A percentile compares a stretch with the other conserved stretches of the same genome.
phyloP scores from a whole-genome alignment of 2,329 filamentous ascomycete genomes.

The Fusarium sp. region DNA sequence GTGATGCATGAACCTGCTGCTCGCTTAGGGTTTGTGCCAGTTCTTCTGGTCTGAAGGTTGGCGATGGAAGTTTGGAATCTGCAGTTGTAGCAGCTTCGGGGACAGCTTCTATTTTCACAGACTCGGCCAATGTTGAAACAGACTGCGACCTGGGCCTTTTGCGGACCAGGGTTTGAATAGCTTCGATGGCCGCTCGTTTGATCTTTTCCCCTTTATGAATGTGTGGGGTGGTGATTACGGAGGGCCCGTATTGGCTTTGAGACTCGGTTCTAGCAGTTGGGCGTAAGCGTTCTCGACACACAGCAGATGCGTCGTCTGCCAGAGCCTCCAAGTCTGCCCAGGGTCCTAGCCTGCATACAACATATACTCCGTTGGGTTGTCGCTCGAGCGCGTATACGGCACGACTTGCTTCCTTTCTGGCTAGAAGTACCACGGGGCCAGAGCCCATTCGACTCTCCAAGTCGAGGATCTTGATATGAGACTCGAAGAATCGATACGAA shows the following conservation, averaged over 20 bases:
- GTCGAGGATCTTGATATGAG: conserved; percentile 69
- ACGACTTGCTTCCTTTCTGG: conserved; percentile 63
- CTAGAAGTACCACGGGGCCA: conserved; percentile 66
- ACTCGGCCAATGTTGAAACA: conserved; percentile 48
- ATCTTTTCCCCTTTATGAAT: conserved; percentile 61
- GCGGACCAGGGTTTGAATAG: conserved; percentile 68
- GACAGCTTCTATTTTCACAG: conserved; percentile 24
- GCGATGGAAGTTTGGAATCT: conserved; percentile 34
- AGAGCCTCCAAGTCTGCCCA: conserved; percentile 71
- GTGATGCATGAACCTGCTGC: neutral
- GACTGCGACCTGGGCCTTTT: conserved; percentile 58
- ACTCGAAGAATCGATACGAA: conserved; percentile 65
- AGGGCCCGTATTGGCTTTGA: conserved; percentile 27
- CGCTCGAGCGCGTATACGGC: conserved; percentile 71
- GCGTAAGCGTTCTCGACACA: conserved; percentile 44
- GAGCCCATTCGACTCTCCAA: conserved; percentile 67
- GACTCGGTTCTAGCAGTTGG: conserved; percentile 25
- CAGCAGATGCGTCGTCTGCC: conserved; percentile 55
- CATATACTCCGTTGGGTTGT: conserved; percentile 67
- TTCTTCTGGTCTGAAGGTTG: conserved; percentile 28
- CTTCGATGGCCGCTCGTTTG: conserved; percentile 67
- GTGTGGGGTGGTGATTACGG: conserved; percentile 52
- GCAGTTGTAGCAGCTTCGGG: conserved; percentile 15
- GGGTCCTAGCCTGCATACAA: conserved; percentile 70
- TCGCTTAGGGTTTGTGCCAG: neutral